Evolutionary conservation across 805 yeast genomes (phyloP).

Genomic region (Ascoidea tarda): DNA sequence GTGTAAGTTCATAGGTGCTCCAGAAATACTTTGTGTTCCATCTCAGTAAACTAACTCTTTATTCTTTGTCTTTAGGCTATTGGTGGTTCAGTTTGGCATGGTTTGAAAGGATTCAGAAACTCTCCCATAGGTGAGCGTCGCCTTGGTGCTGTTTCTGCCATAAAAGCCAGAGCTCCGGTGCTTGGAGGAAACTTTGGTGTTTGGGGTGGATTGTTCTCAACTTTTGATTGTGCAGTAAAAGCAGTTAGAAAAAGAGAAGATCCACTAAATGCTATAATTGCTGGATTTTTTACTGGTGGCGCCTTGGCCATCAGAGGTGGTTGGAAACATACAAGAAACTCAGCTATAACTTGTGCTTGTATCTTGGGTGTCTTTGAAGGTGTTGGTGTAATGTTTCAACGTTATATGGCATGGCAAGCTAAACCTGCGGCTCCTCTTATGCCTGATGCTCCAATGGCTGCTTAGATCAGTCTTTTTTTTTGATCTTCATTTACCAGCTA

Average conservation of each 20-base stretch:
- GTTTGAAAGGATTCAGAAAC: slow-evolving; percentile 96
- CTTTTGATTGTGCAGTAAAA: slow-evolving; percentile 90
- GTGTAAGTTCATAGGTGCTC: slow-evolving; percentile 30
- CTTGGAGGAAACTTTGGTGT: slow-evolving; percentile 98
- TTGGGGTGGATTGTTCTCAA: slow-evolving; percentile 97
- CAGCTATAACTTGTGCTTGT: slow-evolving; percentile 96
- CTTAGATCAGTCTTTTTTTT: not conserved
- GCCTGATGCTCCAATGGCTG: not conserved
- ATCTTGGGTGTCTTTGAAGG: slow-evolving; percentile 95
- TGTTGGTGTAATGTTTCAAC: slow-evolving; percentile 91
- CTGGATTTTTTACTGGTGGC: slow-evolving; percentile 98
- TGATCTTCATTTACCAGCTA: too few relatives aligned
- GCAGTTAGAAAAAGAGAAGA: slow-evolving; percentile 96
- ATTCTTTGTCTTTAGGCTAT: slow-evolving; percentile 26
- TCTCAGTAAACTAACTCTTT: not conserved
- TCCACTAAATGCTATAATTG: slow-evolving; percentile 95
- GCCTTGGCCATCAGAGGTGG: slow-evolving; percentile 98
- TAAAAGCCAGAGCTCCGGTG: slow-evolving; percentile 94
- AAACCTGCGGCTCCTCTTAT: slow-evolving; percentile 8
- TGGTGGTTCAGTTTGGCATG: slow-evolving; percentile 99
- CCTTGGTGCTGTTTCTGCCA: slow-evolving; percentile 76
- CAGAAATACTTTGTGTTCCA: slow-evolving; percentile 1
- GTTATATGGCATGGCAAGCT: slow-evolving; percentile 48
- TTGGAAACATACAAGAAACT: slow-evolving; percentile 90
- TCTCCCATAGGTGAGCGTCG: slow-evolving; percentile 96